Evolutionary conservation across 768 basidiomycete genomes (phyloP), one percentile per base, ranked within the genome.

Genomic region (Suillus paluster): DNA sequence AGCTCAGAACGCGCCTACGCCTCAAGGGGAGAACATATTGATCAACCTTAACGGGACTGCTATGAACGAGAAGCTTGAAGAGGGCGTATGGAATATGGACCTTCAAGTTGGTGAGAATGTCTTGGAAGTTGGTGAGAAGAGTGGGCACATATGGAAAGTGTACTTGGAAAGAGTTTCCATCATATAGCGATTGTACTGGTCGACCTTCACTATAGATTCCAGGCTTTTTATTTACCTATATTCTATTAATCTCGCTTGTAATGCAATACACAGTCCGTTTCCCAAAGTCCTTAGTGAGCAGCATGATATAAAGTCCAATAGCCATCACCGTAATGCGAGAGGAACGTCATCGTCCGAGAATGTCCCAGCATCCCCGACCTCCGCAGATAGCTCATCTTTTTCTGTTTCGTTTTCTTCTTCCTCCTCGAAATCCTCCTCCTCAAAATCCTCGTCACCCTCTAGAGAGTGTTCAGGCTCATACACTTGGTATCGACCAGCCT

Each of bases 121-220:
- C 19, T 71, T 94, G 33, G 92, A 94, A 72, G 76, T 94, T 27
- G 90, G 91, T 38, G 89, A 90, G 77, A 83, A 82, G 67, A 87
- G 84, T 38, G 89, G 89, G 11, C 71, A 86, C 66, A 72, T 84
- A 27, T 92, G 90, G 90, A 91, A 88, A 73, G 78, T 90, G 25
- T 89, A 89, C 70, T 75, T 87, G 46, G 84, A 87, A 66, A 80
- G 85, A 46, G 61, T 77, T 63, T 60, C 67, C 23, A 49, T 62
- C 12, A 58, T 67, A 44, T 76, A 64, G 72, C 61, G 39, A 38
- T 54, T 5, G 54, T 21, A 17, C 38, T 23, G 21, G 57, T 46
- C 57, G 19, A 36, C 45, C 36, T 23, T 10, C 8, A 39, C 38
- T 39, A 27, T 36, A 54, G 53, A 55, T 27, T 61, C 10, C 39